A percentile compares a stretch with the other conserved stretches of the same genome.
These are phyloP conservation scores for Metschnikowia gelsemii DNA, from an alignment of 805 yeast species.

Conservation along the genomic window DNA sequence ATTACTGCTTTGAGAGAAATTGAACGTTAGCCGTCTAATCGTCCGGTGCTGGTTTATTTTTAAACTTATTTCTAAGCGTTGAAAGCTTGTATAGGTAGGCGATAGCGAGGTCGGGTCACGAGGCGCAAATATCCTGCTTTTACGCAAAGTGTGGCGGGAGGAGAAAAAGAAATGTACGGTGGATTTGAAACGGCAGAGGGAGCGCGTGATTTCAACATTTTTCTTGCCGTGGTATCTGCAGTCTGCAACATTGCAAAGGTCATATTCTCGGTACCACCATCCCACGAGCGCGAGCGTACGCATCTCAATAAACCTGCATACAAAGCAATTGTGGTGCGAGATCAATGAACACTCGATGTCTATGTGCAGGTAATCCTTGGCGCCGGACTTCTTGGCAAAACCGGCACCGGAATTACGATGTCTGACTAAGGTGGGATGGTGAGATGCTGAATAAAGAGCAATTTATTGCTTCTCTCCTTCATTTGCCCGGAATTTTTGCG, in stretches of 20 bases:
- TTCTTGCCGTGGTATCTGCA: conserved; percentile 13
- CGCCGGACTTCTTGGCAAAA: conserved; percentile 9
- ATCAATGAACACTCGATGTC: conserved; percentile 1
- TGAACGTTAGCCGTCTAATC: no score
- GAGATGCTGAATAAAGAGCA: background rate
- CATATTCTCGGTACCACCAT: background rate
- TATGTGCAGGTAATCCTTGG: conserved; percentile 9
- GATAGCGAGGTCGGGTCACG: no score
- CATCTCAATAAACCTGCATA: conserved; percentile 9
- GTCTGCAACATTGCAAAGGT: conserved; percentile 1
- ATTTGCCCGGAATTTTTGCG: background rate
- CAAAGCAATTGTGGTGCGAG: conserved; percentile 3
- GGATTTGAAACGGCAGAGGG: conserved; percentile 7
- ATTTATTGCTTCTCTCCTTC: background rate
- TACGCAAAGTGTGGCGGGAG: background rate
- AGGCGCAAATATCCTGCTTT: background rate
- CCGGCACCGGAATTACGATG: conserved; percentile 1
- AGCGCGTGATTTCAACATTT: background rate
- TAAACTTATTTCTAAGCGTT: no score
- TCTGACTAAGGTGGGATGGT: no score
- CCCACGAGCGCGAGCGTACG: conserved; percentile 9
- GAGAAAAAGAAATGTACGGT: conserved; percentile 6
- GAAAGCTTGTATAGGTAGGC: no score
- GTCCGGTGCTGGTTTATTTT: no score
- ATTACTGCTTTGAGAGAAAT: no score